Conservation (phyloP, 495 filamentous ascomycete genomes). For the Aspergillus avenaceus region DNA sequence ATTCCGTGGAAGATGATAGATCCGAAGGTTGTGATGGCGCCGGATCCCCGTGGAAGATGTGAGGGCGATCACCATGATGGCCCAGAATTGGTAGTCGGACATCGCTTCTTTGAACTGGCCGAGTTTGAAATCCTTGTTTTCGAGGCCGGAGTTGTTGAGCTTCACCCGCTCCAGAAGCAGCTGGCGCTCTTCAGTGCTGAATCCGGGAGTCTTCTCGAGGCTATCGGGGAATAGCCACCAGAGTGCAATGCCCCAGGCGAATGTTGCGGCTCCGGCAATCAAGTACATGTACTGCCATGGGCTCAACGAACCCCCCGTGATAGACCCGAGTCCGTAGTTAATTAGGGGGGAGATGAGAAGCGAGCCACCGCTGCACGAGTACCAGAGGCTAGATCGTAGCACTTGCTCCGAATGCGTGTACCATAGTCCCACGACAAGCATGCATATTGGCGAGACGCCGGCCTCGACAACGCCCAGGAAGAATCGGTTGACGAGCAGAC, state of each 20-base stretch:
- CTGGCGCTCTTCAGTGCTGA: slow-evolving; percentile 1
- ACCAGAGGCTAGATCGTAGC: slow-evolving; percentile 21
- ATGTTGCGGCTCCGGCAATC: slow-evolving; percentile 20
- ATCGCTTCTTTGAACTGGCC: slow-evolving; percentile 7
- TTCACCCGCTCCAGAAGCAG: slow-evolving; percentile 3
- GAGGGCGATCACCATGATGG: slow-evolving; percentile 4
- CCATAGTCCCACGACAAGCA: slow-evolving; percentile 44
- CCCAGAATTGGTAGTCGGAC: slow-evolving; percentile 5
- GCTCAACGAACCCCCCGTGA: slow-evolving; percentile 14
- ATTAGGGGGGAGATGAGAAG: slow-evolving; percentile 22
- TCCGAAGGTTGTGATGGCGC: slow-evolving; percentile 4
- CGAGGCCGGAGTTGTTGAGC: slow-evolving; percentile 4
- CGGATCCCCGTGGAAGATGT: slow-evolving; percentile 1
- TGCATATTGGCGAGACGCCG: slow-evolving; percentile 30
- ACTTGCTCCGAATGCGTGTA: no score
- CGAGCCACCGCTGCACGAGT: slow-evolving; percentile 23
- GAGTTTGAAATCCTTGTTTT: slow-evolving; percentile 5
- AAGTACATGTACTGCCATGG: slow-evolving; percentile 29
- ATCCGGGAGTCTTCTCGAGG: not conserved
- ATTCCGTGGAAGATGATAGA: slow-evolving; percentile 8
- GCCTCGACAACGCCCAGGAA: slow-evolving; percentile 45
- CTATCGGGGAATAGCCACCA: slow-evolving; percentile 6
- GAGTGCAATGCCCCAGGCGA: slow-evolving; percentile 15
- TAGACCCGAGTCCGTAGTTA: slow-evolving; percentile 24
- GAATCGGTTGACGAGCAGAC: slow-evolving; percentile 41